Percentiles rank a stretch among this genome's conserved stretches.
These are phyloP conservation scores for Colletotrichum musae DNA, from an alignment of 2,329 filamentous ascomycete species.

Conservation along the genomic window DNA sequence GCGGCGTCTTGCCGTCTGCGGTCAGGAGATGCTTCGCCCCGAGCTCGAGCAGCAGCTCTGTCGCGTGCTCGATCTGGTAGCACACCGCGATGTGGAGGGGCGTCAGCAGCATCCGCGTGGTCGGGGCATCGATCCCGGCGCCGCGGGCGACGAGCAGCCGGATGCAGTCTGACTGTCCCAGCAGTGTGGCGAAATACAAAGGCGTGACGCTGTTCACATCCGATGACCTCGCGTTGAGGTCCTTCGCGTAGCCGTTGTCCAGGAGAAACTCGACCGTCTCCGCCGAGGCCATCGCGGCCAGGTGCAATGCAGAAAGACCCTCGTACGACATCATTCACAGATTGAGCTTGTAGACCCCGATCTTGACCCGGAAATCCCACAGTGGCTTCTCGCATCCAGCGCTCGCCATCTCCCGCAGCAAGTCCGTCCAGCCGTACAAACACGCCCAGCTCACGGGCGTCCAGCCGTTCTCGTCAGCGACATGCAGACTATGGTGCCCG, in stretches of 20 bases:
- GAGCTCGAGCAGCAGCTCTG: slow-evolving; percentile 10
- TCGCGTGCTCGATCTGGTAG: not conserved
- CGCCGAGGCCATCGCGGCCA: slow-evolving; percentile 8
- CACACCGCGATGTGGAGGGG: slow-evolving; percentile 2
- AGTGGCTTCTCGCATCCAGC: not conserved
- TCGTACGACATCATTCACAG: not conserved
- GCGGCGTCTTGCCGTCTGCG: not conserved
- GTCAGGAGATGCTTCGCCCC: slow-evolving; percentile 1
- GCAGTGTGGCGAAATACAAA: not conserved
- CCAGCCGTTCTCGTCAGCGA: slow-evolving; percentile 11
- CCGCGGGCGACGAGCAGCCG: slow-evolving; percentile 8
- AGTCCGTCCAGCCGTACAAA: slow-evolving; percentile 2
- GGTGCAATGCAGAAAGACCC: not conserved
- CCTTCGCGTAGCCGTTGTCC: not conserved
- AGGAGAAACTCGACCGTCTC: slow-evolving; percentile 3
- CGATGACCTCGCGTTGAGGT: not conserved
- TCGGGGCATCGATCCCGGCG: slow-evolving; percentile 6
- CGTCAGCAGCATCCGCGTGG: not conserved
- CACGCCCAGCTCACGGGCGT: slow-evolving; percentile 19
- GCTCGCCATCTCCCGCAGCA: not conserved
- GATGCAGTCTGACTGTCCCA: slow-evolving; percentile 2
- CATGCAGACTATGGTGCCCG: not conserved
- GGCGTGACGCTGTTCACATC: not conserved
- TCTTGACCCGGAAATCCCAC: slow-evolving; percentile 10
- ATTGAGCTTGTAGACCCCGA: not conserved